phyloP scores from a whole-genome alignment of 192 early-diverging fungal genomes.

The Chytriomyces sp. region DNA sequence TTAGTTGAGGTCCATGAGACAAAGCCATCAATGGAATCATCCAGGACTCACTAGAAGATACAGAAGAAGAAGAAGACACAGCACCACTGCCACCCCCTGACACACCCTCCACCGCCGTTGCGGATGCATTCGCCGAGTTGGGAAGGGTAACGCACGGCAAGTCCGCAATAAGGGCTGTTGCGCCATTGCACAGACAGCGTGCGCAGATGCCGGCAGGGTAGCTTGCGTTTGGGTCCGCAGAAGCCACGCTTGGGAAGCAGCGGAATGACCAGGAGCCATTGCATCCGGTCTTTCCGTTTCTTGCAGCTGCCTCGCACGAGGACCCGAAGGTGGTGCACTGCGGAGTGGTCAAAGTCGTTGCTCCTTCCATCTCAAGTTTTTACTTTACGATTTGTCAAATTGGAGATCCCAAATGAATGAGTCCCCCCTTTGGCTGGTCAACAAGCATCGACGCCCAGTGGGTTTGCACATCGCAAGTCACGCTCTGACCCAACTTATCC shows the following conservation, averaged over 20 bases:
- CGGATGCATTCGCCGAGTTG: not conserved
- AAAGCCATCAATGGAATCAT: not conserved
- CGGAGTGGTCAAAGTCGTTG: not conserved
- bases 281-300: not conserved
- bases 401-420: no score
- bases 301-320: not conserved
- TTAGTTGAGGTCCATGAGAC: not conserved
- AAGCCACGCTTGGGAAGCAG: not conserved
- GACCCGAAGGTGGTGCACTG: not conserved
- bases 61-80: not conserved
- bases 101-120: not conserved
- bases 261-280: not conserved
- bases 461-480: no score
- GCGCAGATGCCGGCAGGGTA: conserved; percentile 29
- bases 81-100: conserved; percentile 9
- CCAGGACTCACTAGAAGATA: not conserved
- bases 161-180: conserved; percentile 9
- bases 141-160: not conserved
- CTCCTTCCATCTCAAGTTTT: not conserved
- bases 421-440: no score
- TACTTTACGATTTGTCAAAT: no score
- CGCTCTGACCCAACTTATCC: no score
- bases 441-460: no score
- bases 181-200: conserved; percentile 30
- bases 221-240: not conserved